A percentile compares a stretch with the other conserved stretches of the same genome.
Evolutionary conservation across 2,329 filamentous ascomycete species (phyloP).

Genomic region (Plenodomus biglobosus): DNA sequence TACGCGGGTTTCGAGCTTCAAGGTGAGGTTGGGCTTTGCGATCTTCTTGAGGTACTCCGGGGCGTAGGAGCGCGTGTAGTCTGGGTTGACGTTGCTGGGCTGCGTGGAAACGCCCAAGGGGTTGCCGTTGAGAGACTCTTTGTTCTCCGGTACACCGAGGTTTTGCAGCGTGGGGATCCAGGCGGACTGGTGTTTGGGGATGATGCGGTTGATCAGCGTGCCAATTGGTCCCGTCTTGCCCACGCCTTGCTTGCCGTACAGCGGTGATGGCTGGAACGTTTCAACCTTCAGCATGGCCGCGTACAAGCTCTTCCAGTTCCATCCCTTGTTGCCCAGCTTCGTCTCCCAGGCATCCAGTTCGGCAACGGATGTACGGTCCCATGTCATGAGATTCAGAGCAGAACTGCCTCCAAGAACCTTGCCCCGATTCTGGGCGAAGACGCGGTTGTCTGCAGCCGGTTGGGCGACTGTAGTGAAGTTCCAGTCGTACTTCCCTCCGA

Average conservation of each 20-base stretch:
- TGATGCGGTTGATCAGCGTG: constrained; percentile 47
- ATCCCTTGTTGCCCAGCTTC: constrained; percentile 32
- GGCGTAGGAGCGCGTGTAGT: constrained; percentile 54
- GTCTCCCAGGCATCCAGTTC: constrained; percentile 40
- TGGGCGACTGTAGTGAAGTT: constrained; percentile 53
- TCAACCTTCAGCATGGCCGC: constrained; percentile 39
- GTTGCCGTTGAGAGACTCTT: constrained; percentile 54
- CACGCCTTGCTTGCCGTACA: constrained; percentile 32
- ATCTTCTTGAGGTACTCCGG: constrained; percentile 49
- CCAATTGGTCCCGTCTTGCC: constrained; percentile 37
- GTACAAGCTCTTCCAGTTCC: constrained; percentile 37
- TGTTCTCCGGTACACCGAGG: constrained; percentile 47
- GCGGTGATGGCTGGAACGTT: constrained; percentile 29
- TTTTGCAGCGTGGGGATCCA: constrained; percentile 53
- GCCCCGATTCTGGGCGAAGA: constrained; percentile 49
- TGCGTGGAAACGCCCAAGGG: constrained; percentile 55
- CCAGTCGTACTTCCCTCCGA: constrained; percentile 34
- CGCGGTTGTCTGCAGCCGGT: constrained; percentile 44
- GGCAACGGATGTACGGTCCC: constrained; percentile 32
- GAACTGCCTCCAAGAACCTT: constrained; percentile 54
- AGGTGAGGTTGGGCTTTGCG: constrained; percentile 48
- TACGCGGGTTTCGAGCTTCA: constrained; percentile 44
- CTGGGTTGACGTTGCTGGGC: constrained; percentile 52
- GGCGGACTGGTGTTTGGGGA: constrained; percentile 47
- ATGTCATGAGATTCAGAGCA: constrained; percentile 48